Percentiles rank a stretch among this genome's conserved stretches.
phyloP scores from a whole-genome alignment of 371 early-diverging fungal species.

The Mucor lusitanicus region DNA sequence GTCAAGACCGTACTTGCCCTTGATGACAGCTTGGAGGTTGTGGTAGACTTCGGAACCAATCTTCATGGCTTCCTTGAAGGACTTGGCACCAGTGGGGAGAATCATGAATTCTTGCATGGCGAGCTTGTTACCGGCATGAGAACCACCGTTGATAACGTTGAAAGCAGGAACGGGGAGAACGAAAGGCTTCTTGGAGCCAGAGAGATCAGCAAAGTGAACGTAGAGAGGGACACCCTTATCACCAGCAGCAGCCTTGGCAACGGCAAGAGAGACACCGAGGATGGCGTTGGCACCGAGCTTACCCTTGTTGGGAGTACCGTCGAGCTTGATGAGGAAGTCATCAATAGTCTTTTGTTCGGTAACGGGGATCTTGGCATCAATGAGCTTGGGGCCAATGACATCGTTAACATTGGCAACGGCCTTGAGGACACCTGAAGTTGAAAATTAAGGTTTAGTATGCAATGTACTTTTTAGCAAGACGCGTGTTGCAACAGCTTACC shows the following conservation, averaged over 20 bases:
- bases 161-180: slow-evolving; percentile 98
- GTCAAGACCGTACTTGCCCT: slow-evolving; percentile 97
- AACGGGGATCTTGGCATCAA: slow-evolving; percentile 74
- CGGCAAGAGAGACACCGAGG: slow-evolving; percentile 97
- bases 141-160: slow-evolving; percentile 99
- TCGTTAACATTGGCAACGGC: slow-evolving; percentile 95
- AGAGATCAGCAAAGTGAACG: slow-evolving; percentile 89
- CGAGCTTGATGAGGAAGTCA: slow-evolving; percentile 87
- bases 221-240: slow-evolving; percentile 91
- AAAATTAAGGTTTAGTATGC: neutral
- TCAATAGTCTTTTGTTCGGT: slow-evolving; percentile 91
- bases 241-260: slow-evolving; percentile 95
- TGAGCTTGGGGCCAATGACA: slow-evolving; percentile 84
- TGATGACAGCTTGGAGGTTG: slow-evolving; percentile 93
- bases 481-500: slow-evolving; percentile 49
- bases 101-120: slow-evolving; percentile 99
- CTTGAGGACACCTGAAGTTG: slow-evolving; percentile 77
- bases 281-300: slow-evolving; percentile 99
- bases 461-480: neutral
- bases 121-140: slow-evolving; percentile 99
- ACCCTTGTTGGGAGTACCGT: slow-evolving; percentile 95
- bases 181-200: slow-evolving; percentile 81
- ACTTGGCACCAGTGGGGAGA: slow-evolving; percentile 93
- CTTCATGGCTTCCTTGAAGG: slow-evolving; percentile 97
- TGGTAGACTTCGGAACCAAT: slow-evolving; percentile 98